phyloP scores from a whole-genome alignment of 352 stramenopile species.

The Phytophthora pini region DNA sequence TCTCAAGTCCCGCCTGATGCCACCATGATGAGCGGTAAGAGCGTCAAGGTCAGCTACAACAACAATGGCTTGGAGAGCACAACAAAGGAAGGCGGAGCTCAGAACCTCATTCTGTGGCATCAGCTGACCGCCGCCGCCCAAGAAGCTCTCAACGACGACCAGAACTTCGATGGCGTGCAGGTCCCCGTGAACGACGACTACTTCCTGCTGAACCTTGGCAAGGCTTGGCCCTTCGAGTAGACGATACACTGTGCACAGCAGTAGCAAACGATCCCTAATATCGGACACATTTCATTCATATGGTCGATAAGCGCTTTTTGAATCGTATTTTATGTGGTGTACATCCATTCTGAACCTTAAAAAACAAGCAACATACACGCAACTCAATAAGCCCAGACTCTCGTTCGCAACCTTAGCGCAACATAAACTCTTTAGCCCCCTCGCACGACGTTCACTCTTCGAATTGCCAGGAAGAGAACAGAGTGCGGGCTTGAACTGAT shows the following conservation, averaged over 20 bases:
- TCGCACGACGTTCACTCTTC: conserved; percentile 15
- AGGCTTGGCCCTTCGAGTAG: conserved; percentile 20
- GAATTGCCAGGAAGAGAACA: conserved; percentile 25
- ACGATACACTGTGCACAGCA: background rate
- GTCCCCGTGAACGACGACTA: conserved; percentile 36
- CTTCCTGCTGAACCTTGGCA: conserved; percentile 22
- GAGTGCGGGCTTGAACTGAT: conserved; percentile 4
- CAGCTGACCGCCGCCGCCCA: conserved; percentile 28
- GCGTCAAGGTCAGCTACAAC: conserved; percentile 19
- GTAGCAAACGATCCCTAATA: no score
- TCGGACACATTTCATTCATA: no score
- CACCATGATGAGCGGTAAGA: conserved; percentile 12
- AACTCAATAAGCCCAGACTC: background rate
- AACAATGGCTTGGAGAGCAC: conserved; percentile 11
- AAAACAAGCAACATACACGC: background rate
- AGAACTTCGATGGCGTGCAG: conserved; percentile 24
- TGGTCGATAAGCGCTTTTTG: no score
- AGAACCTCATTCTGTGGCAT: conserved; percentile 41
- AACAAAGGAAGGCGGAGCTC: conserved; percentile 16
- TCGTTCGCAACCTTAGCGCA: background rate
- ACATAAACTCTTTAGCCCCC: background rate
- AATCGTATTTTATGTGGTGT: background rate
- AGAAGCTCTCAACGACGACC: conserved; percentile 32
- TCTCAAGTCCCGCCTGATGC: conserved; percentile 13
- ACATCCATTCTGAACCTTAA: background rate